These are phyloP conservation scores for Paraurostyla sp. DNA, from an alignment of 73 alveolate species.

Conservation along the genomic window DNA sequence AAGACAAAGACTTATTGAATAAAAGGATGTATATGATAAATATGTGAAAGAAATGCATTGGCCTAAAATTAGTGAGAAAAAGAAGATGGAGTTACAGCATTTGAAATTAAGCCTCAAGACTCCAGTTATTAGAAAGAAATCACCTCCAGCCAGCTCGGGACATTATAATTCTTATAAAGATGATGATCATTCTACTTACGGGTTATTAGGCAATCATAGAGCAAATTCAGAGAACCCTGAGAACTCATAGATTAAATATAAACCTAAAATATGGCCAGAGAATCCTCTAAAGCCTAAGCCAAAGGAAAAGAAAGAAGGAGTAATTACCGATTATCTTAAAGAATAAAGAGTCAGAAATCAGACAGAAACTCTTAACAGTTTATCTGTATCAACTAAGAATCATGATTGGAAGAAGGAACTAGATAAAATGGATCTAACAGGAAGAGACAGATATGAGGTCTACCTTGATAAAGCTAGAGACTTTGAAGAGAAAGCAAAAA, in stretches of 20 bases:
- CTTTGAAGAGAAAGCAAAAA: conserved; percentile 58
- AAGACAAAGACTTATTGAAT: conserved; percentile 19
- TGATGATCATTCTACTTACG: background rate
- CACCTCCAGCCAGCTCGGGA: background rate
- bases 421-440: background rate
- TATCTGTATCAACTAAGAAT: background rate
- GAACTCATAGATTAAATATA: background rate
- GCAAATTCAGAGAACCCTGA: background rate
- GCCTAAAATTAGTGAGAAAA: conserved; percentile 67
- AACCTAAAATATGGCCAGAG: conserved; percentile 61
- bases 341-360: conserved; percentile 45
- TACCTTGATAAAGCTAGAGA: conserved; percentile 41
- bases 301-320: conserved; percentile 52
- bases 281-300: conserved; percentile 69
- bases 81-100: conserved; percentile 59
- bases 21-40: conserved; percentile 59
- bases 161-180: background rate
- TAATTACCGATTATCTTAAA: conserved; percentile 54
- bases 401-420: conserved; percentile 50
- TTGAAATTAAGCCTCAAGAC: background rate
- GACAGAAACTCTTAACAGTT: background rate
- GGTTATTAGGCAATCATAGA: background rate
- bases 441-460: conserved; percentile 40
- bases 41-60: conserved; percentile 69
- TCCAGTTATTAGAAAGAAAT: conserved; percentile 10